Conservation (phyloP, 2,329 filamentous ascomycete genomes). For the Talaromyces verruculosus region DNA sequence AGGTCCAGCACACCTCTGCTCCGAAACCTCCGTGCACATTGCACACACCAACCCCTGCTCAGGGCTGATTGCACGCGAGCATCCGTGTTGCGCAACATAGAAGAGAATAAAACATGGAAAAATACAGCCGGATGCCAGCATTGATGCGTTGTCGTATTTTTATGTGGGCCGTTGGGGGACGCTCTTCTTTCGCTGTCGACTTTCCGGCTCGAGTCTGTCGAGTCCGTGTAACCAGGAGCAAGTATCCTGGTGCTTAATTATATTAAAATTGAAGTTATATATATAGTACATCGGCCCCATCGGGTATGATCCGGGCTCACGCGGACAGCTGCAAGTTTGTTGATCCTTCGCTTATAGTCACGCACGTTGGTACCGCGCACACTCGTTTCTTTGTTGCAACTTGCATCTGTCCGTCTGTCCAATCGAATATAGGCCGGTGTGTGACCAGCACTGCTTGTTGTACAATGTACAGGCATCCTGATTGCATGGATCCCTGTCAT, state of each 20-base stretch:
- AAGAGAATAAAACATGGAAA: background rate
- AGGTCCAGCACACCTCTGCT: no score
- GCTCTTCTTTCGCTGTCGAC: background rate
- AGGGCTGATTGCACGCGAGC: no score
- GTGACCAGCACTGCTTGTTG: background rate
- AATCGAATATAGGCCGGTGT: background rate
- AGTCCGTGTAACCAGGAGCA: background rate
- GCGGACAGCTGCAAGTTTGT: background rate
- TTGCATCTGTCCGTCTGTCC: background rate
- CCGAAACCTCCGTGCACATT: no score
- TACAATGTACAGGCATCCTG: background rate
- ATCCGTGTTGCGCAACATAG: background rate
- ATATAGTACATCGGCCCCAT: no score
- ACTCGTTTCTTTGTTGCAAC: background rate
- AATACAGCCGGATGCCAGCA: background rate
- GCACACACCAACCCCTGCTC: no score
- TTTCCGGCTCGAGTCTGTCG: background rate
- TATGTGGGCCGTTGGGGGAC: background rate
- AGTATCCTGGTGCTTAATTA: background rate
- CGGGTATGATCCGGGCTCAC: no score
- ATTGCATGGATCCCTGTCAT: background rate
- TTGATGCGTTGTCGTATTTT: background rate
- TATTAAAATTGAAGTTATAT: no score
- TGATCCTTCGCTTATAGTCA: background rate
- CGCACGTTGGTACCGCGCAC: background rate